A percentile compares a stretch with the other conserved stretches of the same genome.
These are phyloP conservation scores for Colletotrichum plurivorum DNA, from an alignment of 2,329 filamentous ascomycete species.

Conservation along the genomic window DNA sequence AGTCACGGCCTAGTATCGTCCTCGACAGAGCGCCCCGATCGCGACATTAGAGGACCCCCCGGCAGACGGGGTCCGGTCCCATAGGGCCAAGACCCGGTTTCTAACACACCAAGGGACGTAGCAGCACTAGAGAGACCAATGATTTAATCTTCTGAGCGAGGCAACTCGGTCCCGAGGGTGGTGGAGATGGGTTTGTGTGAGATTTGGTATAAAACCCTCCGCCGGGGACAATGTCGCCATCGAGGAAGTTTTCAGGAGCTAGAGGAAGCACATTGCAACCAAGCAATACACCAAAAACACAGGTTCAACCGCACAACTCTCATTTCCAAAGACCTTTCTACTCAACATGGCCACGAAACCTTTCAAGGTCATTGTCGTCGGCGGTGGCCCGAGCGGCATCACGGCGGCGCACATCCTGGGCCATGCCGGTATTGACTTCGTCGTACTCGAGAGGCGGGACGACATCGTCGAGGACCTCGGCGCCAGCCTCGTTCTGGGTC, in stretches of 20 bases:
- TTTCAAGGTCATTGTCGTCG: constrained; percentile 50
- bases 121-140: neutral
- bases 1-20: too few species aligned
- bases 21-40: too few species aligned
- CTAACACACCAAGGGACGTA: neutral
- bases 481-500: constrained; percentile 46
- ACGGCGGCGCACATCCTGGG: constrained; percentile 48
- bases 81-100: too few species aligned
- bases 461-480: constrained; percentile 46
- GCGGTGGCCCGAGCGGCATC: constrained; percentile 49
- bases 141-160: neutral
- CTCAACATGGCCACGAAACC: constrained; percentile 45
- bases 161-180: constrained; percentile 13
- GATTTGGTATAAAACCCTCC: constrained; percentile 17
- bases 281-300: neutral
- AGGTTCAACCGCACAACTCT: neutral
- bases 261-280: neutral
- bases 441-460: constrained; percentile 49
- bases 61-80: too few species aligned
- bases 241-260: neutral
- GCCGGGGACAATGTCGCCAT: constrained; percentile 16
- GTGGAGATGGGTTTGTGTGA: constrained; percentile 1
- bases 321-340: neutral
- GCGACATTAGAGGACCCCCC: too few species aligned
- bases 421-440: constrained; percentile 51